Conservation (phyloP, 2,329 filamentous ascomycete genomes). For the Sarocladium oryzae region DNA sequence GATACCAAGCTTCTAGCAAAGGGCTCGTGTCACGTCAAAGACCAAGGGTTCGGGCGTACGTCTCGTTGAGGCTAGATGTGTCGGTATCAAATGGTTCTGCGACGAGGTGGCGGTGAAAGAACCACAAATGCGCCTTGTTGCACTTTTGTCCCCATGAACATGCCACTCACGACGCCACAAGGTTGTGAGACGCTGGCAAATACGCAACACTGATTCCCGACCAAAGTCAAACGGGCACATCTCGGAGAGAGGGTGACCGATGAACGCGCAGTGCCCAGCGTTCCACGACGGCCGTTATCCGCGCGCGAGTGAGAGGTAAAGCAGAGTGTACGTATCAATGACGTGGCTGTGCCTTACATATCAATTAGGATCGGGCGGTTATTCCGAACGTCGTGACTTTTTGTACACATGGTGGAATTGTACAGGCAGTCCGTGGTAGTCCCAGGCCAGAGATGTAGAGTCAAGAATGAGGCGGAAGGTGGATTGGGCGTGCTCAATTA, state of each 20-base stretch:
- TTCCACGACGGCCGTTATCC: not conserved
- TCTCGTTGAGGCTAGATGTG: too few species aligned
- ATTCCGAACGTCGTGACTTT: not conserved
- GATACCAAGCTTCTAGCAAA: too few species aligned
- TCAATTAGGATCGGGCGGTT: not conserved
- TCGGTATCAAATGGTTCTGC: too few species aligned
- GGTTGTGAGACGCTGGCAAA: conserved; percentile 3
- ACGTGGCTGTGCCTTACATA: not conserved
- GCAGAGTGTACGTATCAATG: not conserved
- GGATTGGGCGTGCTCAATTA: not conserved
- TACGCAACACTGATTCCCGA: not conserved
- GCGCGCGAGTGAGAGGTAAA: not conserved
- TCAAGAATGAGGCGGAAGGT: not conserved
- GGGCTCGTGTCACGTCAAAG: too few species aligned
- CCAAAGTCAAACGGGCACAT: not conserved
- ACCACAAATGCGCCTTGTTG: too few species aligned
- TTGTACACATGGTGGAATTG: too few species aligned
- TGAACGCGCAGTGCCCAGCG: not conserved
- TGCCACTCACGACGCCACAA: not conserved
- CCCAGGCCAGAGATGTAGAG: too few species aligned
- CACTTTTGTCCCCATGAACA: too few species aligned
- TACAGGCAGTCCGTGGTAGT: too few species aligned
- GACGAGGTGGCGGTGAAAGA: too few species aligned
- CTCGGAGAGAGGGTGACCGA: not conserved
- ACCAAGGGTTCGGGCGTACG: too few species aligned